Conservation (phyloP, 306 rosid species). For the Cucurbita pepo region DNA sequence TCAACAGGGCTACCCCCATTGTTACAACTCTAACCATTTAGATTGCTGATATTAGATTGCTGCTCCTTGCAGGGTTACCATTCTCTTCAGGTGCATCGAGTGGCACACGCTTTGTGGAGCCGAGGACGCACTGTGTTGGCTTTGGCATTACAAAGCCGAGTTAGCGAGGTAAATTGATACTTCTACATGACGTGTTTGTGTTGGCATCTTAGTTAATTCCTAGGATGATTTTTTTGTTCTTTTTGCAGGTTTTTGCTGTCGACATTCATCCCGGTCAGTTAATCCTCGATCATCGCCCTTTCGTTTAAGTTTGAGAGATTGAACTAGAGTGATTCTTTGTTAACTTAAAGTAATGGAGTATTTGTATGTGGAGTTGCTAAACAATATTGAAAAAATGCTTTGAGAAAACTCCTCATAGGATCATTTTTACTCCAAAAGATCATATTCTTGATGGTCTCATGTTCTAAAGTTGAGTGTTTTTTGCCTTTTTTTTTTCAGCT, state of each 20-base stretch:
- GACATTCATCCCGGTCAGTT: constrained; percentile 90
- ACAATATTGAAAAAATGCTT: background rate
- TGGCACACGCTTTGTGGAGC: constrained; percentile 69
- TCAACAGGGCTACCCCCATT: background rate
- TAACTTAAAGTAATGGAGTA: background rate
- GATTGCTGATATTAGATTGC: background rate
- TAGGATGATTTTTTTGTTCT: constrained; percentile 9
- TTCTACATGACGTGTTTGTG: background rate
- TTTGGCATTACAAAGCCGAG: constrained; percentile 74
- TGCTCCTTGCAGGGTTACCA: constrained; percentile 57
- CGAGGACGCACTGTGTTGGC: constrained; percentile 78
- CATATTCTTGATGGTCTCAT: background rate
- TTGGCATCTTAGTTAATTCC: background rate
- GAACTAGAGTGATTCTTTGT: background rate
- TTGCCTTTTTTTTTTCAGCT: constrained; percentile 32
- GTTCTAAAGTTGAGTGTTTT: background rate
- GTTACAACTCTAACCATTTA: background rate
- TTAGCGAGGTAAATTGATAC: constrained; percentile 52
- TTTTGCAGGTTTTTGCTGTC: constrained; percentile 65
- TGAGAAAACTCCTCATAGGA: background rate
- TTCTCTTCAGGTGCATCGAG: constrained; percentile 69
- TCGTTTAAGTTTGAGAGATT: background rate
- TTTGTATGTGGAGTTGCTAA: background rate
- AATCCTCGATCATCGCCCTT: background rate
- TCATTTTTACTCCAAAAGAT: background rate